phyloP scores from a whole-genome alignment of 2,329 filamentous ascomycete species.

The Aspergillus pseudonomiae region DNA sequence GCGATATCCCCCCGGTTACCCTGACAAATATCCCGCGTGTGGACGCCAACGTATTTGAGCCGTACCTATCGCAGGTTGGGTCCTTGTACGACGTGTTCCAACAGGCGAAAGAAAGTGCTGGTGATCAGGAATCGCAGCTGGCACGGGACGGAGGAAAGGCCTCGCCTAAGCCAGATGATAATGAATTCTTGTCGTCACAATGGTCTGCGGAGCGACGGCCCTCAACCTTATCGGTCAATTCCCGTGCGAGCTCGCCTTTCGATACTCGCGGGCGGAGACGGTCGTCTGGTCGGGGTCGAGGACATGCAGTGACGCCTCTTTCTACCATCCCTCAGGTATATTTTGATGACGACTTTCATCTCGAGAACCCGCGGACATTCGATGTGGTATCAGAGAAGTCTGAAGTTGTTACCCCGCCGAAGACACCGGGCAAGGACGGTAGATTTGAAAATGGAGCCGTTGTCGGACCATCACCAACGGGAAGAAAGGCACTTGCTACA shows the following conservation, averaged over 20 bases:
- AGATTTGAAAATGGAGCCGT: conserved; percentile 60
- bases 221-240: conserved; percentile 47
- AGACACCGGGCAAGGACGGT: conserved; percentile 56
- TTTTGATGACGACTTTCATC: conserved; percentile 90
- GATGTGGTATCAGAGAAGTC: conserved; percentile 95
- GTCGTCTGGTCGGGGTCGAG: conserved; percentile 55
- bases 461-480: conserved; percentile 56
- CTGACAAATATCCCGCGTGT: conserved; percentile 85
- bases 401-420: conserved; percentile 79
- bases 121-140: conserved; percentile 58
- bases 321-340: conserved; percentile 93
- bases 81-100: conserved; percentile 87
- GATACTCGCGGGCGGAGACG: conserved; percentile 53
- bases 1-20: conserved; percentile 90
- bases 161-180: conserved; percentile 51
- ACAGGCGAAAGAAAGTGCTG: conserved; percentile 76
- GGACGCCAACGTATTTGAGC: conserved; percentile 75
- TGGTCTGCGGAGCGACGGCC: conserved; percentile 46
- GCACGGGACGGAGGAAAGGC: conserved; percentile 50
- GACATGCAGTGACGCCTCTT: conserved; percentile 77
- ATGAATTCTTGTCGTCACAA: conserved; percentile 52
- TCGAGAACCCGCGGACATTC: conserved; percentile 95
- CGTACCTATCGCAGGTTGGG: conserved; percentile 84
- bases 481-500: conserved; percentile 84
- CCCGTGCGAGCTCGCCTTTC: conserved; percentile 49